These are phyloP conservation scores for Lachnum nothofagi DNA, from an alignment of 2,329 filamentous ascomycete species.

Conservation along the genomic window DNA sequence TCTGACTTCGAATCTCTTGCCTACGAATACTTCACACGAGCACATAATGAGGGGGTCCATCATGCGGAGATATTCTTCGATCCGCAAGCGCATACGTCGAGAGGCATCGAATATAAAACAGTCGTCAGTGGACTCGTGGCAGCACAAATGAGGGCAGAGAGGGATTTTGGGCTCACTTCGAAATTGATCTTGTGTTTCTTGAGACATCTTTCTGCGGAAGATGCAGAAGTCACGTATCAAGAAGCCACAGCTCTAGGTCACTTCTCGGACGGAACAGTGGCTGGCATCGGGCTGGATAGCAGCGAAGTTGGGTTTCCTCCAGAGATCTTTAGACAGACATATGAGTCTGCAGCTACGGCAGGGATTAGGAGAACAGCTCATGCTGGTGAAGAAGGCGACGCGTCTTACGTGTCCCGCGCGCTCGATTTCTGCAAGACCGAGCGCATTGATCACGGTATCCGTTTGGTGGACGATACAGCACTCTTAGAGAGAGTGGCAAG, in stretches of 20 bases:
- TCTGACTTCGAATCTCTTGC: slow-evolving; percentile 70
- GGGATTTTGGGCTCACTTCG: slow-evolving; percentile 59
- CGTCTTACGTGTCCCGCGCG: slow-evolving; percentile 59
- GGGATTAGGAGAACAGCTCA: slow-evolving; percentile 65
- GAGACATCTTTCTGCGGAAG: slow-evolving; percentile 58
- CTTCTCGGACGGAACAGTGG: slow-evolving; percentile 48
- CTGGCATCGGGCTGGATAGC: slow-evolving; percentile 64
- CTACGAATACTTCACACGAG: slow-evolving; percentile 64
- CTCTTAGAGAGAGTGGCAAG: slow-evolving; percentile 55
- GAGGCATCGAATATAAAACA: slow-evolving; percentile 58
- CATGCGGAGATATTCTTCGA: slow-evolving; percentile 80
- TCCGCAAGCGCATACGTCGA: slow-evolving; percentile 65
- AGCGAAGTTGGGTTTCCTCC: slow-evolving; percentile 54
- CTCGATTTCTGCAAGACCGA: slow-evolving; percentile 56
- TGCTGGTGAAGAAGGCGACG: slow-evolving; percentile 69
- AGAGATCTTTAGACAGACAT: slow-evolving; percentile 58
- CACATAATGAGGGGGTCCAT: slow-evolving; percentile 58
- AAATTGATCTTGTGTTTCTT: slow-evolving; percentile 68
- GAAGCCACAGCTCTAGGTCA: slow-evolving; percentile 40
- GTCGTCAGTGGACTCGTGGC: slow-evolving; percentile 59
- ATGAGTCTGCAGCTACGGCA: slow-evolving; percentile 45
- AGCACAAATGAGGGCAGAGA: slow-evolving; percentile 55
- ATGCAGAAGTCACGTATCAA: slow-evolving; percentile 46
- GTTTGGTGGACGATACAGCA: slow-evolving; percentile 53
- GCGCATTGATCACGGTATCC: slow-evolving; percentile 72